Evolutionary conservation across 1,284 basidiomycete species (phyloP).

Genomic region (Melampsora allii-populina): DNA sequence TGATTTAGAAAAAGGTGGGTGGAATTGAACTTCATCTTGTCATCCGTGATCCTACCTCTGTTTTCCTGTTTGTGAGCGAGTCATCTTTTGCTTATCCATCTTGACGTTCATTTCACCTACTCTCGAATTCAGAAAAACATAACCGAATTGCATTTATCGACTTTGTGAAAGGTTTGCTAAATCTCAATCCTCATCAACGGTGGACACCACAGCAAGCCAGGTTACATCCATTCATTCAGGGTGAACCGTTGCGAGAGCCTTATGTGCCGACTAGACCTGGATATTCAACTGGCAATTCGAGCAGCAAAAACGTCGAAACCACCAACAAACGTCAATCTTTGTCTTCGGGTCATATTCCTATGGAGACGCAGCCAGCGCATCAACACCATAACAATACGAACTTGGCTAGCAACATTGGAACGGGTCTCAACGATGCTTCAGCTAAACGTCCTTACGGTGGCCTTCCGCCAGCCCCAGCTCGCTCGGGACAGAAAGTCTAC

Average conservation of each 20-base stretch:
- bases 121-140: conserved; percentile 70
- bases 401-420: conserved; percentile 46
- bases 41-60: conserved; percentile 1
- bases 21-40: conserved; percentile 25
- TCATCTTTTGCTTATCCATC: background rate
- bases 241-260: conserved; percentile 79
- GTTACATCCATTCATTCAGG: conserved; percentile 95
- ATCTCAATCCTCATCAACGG: conserved; percentile 88
- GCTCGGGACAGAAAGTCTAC: conserved; percentile 70
- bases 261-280: conserved; percentile 40
- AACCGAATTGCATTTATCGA: conserved; percentile 93
- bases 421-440: conserved; percentile 55
- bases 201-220: conserved; percentile 98
- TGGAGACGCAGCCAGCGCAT: conserved; percentile 37
- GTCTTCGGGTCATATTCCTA: conserved; percentile 15
- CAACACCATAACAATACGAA: conserved; percentile 48
- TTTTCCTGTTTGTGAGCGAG: conserved; percentile 18
- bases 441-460: conserved; percentile 93
- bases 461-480: conserved; percentile 66
- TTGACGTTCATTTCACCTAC: background rate
- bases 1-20: conserved; percentile 86
- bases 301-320: background rate
- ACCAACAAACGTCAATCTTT: conserved; percentile 53
- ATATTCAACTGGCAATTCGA: conserved; percentile 2
- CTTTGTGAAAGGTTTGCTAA: conserved; percentile 90